A percentile compares a stretch with the other conserved stretches of the same genome.
These are phyloP conservation scores for Xylaria scruposa DNA, from an alignment of 495 filamentous ascomycete genomes.

Conservation along the genomic window DNA sequence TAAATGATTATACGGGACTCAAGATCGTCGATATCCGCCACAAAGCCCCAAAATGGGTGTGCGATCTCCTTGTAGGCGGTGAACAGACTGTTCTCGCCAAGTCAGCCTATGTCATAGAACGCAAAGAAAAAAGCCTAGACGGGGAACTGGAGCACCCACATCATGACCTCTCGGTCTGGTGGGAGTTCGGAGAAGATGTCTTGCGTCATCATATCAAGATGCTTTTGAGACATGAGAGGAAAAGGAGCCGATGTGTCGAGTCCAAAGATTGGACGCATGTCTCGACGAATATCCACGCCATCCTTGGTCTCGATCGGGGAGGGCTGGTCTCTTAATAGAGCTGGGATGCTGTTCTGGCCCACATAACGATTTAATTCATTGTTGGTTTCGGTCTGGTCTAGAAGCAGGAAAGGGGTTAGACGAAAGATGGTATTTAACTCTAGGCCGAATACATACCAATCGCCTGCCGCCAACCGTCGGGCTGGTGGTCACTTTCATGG, in stretches of 20 bases:
- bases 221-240: conserved; percentile 77
- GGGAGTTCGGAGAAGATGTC: conserved; percentile 73
- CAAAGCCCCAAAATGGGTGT: conserved; percentile 79
- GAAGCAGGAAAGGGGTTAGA: conserved; percentile 34
- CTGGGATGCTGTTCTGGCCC: conserved; percentile 69
- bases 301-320: conserved; percentile 52
- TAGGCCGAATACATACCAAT: conserved; percentile 41
- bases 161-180: conserved; percentile 66
- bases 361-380: conserved; percentile 68
- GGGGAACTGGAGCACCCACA: conserved; percentile 46
- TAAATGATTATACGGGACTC: conserved; percentile 71
- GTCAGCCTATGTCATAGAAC: conserved; percentile 1
- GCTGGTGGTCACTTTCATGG: conserved; percentile 48
- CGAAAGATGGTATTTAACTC: background rate
- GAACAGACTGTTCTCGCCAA: conserved; percentile 61
- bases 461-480: conserved; percentile 47
- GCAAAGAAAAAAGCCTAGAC: background rate
- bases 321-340: conserved; percentile 69
- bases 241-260: conserved; percentile 87
- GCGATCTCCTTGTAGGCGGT: conserved; percentile 77
- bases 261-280: conserved; percentile 80
- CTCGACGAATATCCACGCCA: conserved; percentile 60
- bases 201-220: conserved; percentile 71
- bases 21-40: conserved; percentile 71
- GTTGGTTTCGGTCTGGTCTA: conserved; percentile 65